phyloP scores from a whole-genome alignment of 2,329 filamentous ascomycete genomes.

The Ophioceras dolichostomum region DNA sequence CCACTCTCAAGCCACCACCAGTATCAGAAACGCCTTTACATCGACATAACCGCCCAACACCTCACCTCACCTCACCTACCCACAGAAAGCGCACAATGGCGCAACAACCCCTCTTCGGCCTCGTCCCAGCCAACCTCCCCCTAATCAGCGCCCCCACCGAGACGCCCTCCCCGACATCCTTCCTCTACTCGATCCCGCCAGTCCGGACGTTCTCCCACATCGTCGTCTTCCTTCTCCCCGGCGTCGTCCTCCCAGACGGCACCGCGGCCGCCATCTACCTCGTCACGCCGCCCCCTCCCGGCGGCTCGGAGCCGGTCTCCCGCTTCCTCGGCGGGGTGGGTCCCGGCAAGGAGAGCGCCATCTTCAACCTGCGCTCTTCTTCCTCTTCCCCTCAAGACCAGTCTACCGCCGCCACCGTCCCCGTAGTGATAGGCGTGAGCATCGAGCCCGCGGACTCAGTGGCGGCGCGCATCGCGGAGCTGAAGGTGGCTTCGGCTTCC shows the following conservation, averaged over 20 bases:
- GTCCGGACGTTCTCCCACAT: conserved; percentile 60
- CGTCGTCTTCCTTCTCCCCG: conserved; percentile 80
- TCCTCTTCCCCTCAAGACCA: conserved; percentile 15
- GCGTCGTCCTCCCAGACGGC: conserved; percentile 55
- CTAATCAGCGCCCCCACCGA: conserved; percentile 41
- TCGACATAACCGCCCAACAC: too few species aligned
- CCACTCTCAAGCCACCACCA: too few species aligned
- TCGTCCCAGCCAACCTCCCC: conserved; percentile 47
- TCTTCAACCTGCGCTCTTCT: conserved; percentile 59
- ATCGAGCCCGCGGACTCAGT: conserved; percentile 69
- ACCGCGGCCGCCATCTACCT: conserved; percentile 87
- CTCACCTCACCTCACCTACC: conserved; percentile 4
- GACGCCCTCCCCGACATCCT: conserved; percentile 39
- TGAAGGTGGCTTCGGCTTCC: conserved; percentile 29
- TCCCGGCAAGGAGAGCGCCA: conserved; percentile 79
- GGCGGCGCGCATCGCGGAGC: conserved; percentile 50
- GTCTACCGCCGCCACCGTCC: too few species aligned
- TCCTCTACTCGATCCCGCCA: conserved; percentile 39
- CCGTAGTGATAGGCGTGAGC: conserved; percentile 69
- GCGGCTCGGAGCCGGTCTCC: conserved; percentile 23
- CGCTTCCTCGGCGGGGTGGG: conserved; percentile 79
- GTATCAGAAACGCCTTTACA: too few species aligned
- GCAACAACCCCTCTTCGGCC: conserved; percentile 38
- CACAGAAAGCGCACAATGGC: conserved; percentile 20
- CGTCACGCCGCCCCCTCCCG: conserved; percentile 34